Conservation (phyloP, 1,284 basidiomycete genomes). For the Schizopora paradoxa region DNA sequence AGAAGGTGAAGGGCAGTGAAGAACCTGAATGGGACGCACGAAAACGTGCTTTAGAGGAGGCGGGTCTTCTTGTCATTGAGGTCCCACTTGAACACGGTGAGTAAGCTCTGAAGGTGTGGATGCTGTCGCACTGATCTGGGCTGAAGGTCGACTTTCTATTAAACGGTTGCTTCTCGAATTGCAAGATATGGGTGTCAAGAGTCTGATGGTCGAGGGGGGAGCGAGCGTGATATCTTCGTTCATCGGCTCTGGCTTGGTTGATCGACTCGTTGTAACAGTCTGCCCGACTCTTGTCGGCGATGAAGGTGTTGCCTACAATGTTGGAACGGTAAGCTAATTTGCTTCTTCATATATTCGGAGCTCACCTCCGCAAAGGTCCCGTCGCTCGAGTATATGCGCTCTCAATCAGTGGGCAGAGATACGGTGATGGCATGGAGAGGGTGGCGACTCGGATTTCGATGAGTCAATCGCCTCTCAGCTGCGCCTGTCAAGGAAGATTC, state of each 20-base stretch:
- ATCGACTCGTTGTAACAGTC: constrained; percentile 76
- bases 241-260: constrained; percentile 50
- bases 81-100: constrained; percentile 31
- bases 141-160: constrained; percentile 22
- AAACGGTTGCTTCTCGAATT: constrained; percentile 3
- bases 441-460: not conserved
- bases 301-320: constrained; percentile 59
- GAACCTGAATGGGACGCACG: constrained; percentile 32
- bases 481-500: too few species aligned
- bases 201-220: constrained; percentile 96
- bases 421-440: constrained; percentile 29
- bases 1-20: constrained; percentile 26
- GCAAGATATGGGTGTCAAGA: constrained; percentile 45
- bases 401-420: constrained; percentile 39
- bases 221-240: constrained; percentile 79
- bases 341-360: not conserved
- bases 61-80: constrained; percentile 51
- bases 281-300: constrained; percentile 77
- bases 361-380: constrained; percentile 23
- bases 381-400: constrained; percentile 31
- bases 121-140: constrained; percentile 26
- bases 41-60: constrained; percentile 39
- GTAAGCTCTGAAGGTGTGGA: constrained; percentile 14
- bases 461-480: too few species aligned
- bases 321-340: constrained; percentile 8